Conservation (phyloP, 2,329 filamentous ascomycete species). For the Alternaria alternata region DNA sequence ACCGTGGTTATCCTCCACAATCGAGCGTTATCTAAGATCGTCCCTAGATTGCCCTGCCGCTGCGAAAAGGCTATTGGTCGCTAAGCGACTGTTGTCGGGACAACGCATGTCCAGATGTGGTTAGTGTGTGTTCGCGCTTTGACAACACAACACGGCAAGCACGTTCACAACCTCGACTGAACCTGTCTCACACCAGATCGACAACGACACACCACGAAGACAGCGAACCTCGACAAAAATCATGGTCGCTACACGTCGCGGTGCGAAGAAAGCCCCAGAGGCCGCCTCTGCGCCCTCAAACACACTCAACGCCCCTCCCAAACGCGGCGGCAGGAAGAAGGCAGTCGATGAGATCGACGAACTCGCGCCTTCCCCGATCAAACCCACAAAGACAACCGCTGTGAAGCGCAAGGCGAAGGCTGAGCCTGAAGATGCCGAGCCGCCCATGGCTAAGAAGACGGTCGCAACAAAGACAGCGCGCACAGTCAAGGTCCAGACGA, state of each 20-base stretch:
- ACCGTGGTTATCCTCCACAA: background rate
- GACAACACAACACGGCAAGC: slow-evolving; percentile 35
- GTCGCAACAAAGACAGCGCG: slow-evolving; percentile 32
- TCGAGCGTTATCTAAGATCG: background rate
- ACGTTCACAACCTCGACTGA: slow-evolving; percentile 23
- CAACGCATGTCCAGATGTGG: slow-evolving; percentile 19
- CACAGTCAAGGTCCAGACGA: slow-evolving; percentile 29
- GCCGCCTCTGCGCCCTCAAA: slow-evolving; percentile 30
- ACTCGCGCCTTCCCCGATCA: slow-evolving; percentile 27
- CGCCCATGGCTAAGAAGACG: slow-evolving; percentile 28
- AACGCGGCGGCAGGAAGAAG: slow-evolving; percentile 42
- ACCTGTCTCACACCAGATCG: slow-evolving; percentile 17
- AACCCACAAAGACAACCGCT: slow-evolving; percentile 30
- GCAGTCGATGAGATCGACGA: slow-evolving; percentile 30
- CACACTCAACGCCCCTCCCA: slow-evolving; percentile 45
- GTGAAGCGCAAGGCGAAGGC: slow-evolving; percentile 31
- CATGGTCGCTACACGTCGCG: slow-evolving; percentile 46
- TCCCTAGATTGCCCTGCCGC: background rate
- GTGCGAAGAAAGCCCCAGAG: slow-evolving; percentile 36
- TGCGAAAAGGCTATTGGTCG: background rate
- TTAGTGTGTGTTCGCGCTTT: slow-evolving; percentile 26
- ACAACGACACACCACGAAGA: slow-evolving; percentile 18
- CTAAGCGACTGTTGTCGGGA: slow-evolving; percentile 21
- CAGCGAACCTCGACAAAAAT: slow-evolving; percentile 27
- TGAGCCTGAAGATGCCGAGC: slow-evolving; percentile 28